These are phyloP conservation scores for Fusarium sp. DNA, from an alignment of 2,329 filamentous ascomycete species.

Conservation along the genomic window DNA sequence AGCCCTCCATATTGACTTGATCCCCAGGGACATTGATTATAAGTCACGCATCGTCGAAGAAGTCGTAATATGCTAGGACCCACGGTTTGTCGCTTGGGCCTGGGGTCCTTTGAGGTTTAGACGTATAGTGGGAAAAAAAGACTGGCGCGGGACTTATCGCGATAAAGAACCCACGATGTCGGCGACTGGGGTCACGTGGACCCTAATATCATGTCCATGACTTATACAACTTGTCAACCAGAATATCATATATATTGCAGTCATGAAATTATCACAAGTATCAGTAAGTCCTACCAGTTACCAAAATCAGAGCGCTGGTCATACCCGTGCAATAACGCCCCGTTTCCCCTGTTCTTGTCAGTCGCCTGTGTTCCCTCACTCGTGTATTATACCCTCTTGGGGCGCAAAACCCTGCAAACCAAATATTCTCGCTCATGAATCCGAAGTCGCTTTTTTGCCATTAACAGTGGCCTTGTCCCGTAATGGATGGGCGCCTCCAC, in stretches of 20 bases:
- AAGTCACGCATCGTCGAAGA: conserved; percentile 48
- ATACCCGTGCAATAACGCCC: conserved; percentile 26
- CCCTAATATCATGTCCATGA: not conserved
- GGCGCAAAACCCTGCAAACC: not conserved
- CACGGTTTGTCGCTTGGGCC: conserved; percentile 20
- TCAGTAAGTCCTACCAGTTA: not conserved
- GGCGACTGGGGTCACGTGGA: conserved; percentile 26
- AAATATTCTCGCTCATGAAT: conserved; percentile 6
- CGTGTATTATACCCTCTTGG: not conserved
- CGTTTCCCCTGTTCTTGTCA: not conserved
- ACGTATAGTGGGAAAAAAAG: conserved; percentile 35
- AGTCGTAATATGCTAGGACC: conserved; percentile 11
- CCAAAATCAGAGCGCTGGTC: not conserved
- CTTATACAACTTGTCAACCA: not conserved
- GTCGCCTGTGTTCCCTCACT: conserved; percentile 2
- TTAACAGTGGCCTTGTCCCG: conserved; percentile 32
- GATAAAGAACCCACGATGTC: conserved; percentile 27
- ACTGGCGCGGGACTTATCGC: conserved; percentile 35
- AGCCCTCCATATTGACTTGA: conserved; percentile 55
- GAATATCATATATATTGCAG: not conserved
- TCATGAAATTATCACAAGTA: not conserved
- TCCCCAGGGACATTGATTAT: conserved; percentile 59
- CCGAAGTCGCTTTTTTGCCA: conserved; percentile 29
- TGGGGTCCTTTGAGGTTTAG: conserved; percentile 11
- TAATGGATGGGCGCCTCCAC: conserved; percentile 56